phyloP scores from a whole-genome alignment of 208 protist species.

The Trypanosoma cruzi region DNA sequence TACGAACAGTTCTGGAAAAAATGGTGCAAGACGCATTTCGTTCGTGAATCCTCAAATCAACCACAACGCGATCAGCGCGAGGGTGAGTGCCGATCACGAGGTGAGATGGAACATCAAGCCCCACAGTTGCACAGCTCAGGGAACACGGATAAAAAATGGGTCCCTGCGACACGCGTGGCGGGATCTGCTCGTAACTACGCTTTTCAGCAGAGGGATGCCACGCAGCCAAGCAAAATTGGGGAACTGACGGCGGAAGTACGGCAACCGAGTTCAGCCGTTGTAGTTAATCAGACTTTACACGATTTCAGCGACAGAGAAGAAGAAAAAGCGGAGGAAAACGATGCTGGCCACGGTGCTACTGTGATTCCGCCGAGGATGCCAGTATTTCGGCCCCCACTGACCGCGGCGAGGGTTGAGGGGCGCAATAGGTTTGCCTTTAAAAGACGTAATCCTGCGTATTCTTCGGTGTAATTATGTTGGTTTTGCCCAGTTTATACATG shows the following conservation, averaged over 20 bases:
- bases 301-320: background rate
- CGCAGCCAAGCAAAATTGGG: background rate
- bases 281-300: background rate
- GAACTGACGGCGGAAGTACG: background rate
- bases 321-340: background rate
- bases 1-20: slow-evolving; percentile 18
- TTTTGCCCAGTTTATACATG: background rate
- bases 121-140: slow-evolving; percentile 1
- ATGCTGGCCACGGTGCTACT: background rate
- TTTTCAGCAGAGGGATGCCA: background rate
- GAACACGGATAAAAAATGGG: background rate
- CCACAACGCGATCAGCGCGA: slow-evolving; percentile 13
- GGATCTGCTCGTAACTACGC: slow-evolving; percentile 19
- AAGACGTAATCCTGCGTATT: background rate
- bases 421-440: background rate
- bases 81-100: slow-evolving; percentile 14
- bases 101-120: slow-evolving; percentile 16
- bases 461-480: background rate
- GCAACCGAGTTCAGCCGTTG: background rate
- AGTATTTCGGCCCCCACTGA: slow-evolving; percentile 1
- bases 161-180: background rate
- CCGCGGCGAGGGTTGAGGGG: background rate
- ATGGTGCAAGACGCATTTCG: slow-evolving; percentile 14
- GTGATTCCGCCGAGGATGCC: background rate
- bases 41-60: slow-evolving; percentile 13